Conservation (phyloP, 2,329 filamentous ascomycete species). For the Coniochaeta sp. region DNA sequence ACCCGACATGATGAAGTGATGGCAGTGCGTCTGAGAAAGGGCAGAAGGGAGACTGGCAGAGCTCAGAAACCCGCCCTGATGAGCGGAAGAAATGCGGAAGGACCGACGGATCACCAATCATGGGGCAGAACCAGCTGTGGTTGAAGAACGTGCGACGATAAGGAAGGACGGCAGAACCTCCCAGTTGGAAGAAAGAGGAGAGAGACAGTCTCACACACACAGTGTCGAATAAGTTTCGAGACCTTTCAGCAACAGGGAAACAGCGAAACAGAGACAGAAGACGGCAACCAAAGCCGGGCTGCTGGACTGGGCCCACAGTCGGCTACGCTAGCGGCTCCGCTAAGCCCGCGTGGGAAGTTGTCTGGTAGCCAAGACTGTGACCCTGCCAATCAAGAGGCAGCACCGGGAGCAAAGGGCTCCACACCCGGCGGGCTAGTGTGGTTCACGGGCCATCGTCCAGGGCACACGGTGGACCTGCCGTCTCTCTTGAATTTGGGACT, state of each 20-base stretch:
- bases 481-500: background rate
- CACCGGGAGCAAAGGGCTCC: background rate
- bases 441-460: background rate
- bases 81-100: background rate
- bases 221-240: background rate
- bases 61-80: background rate
- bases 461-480: background rate
- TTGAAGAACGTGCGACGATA: background rate
- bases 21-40: background rate
- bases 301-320: background rate
- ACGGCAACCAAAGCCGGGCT: background rate
- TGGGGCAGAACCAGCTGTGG: background rate
- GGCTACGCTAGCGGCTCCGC: background rate
- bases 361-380: background rate
- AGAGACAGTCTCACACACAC: background rate
- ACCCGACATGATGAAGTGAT: background rate
- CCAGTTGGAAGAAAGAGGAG: background rate
- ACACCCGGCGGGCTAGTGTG: background rate
- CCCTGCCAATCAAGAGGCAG: background rate
- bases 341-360: slow-evolving; percentile 2
- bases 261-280: too few relatives aligned
- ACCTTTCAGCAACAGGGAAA: background rate
- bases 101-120: background rate
- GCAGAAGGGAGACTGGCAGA: too few relatives aligned
- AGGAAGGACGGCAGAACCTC: slow-evolving; percentile 1